phyloP scores from a whole-genome alignment of 768 basidiomycete species.

The Russula emetica region DNA sequence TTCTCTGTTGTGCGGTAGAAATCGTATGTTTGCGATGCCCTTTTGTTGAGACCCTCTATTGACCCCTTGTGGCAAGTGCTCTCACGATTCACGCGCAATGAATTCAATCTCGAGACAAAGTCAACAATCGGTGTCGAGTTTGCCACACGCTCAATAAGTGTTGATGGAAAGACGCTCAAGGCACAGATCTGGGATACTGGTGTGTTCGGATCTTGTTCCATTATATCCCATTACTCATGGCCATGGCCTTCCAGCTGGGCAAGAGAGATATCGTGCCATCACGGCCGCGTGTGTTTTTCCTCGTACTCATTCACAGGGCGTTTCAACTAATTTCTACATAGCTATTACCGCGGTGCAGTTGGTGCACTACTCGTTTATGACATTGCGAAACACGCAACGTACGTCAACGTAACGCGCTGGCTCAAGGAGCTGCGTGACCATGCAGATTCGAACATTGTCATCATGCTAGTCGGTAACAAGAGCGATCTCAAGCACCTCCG shows the following conservation, averaged over 20 bases:
- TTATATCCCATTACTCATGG: slow-evolving; percentile 14
- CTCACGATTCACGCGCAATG: slow-evolving; percentile 98
- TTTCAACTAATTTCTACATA: slow-evolving; percentile 32
- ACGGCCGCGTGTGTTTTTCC: slow-evolving; percentile 77
- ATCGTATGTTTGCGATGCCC: slow-evolving; percentile 47
- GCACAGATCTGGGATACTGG: slow-evolving; percentile 99
- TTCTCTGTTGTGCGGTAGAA: slow-evolving; percentile 39
- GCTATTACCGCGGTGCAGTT: slow-evolving; percentile 96
- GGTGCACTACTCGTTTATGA: slow-evolving; percentile 92
- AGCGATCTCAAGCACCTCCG: slow-evolving; percentile 97
- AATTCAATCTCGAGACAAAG: slow-evolving; percentile 98
- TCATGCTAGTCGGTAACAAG: slow-evolving; percentile 98
- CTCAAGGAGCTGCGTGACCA: slow-evolving; percentile 96
- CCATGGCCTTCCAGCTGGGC: slow-evolving; percentile 70
- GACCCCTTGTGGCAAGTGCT: slow-evolving; percentile 67
- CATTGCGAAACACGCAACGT: slow-evolving; percentile 91
- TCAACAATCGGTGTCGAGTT: slow-evolving; percentile 99
- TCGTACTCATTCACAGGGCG: slow-evolving; percentile 4
- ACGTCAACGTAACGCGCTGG: slow-evolving; percentile 92
- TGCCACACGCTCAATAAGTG: slow-evolving; percentile 89
- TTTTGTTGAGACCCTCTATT: slow-evolving; percentile 7
- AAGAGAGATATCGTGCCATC: slow-evolving; percentile 96
- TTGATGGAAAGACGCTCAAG: slow-evolving; percentile 96
- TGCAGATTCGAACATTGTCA: slow-evolving; percentile 88
- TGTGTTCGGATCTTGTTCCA: slow-evolving; percentile 37